These are phyloP conservation scores for Mycosarcoma mackinlayi DNA, from an alignment of 1,284 basidiomycete genomes.

Conservation along the genomic window DNA sequence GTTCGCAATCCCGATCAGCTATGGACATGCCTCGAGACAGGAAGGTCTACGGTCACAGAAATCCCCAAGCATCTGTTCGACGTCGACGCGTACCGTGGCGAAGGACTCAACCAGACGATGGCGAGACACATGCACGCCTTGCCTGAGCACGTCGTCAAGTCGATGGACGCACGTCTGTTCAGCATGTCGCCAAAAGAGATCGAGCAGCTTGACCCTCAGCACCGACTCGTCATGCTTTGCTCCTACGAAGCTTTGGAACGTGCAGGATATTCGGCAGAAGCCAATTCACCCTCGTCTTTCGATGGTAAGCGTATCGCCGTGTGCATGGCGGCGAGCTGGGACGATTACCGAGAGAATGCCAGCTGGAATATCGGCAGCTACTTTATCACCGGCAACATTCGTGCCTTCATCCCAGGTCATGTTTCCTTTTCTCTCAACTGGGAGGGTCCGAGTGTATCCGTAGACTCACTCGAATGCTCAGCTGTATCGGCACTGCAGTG, in stretches of 20 bases:
- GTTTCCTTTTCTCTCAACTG: constrained; percentile 42
- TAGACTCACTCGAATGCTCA: constrained; percentile 46
- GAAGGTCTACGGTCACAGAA: constrained; percentile 32
- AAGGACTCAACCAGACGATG: constrained; percentile 39
- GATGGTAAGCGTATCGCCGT: constrained; percentile 43
- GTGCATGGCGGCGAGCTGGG: constrained; percentile 46
- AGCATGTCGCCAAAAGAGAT: constrained; percentile 53
- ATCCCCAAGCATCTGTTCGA: constrained; percentile 50
- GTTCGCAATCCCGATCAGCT: constrained; percentile 43
- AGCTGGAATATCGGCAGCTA: constrained; percentile 49
- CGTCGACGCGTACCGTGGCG: constrained; percentile 42
- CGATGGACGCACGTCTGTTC: constrained; percentile 52
- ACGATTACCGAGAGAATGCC: constrained; percentile 57
- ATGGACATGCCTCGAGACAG: constrained; percentile 46
- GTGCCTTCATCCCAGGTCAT: constrained; percentile 53
- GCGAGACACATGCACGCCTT: constrained; percentile 48
- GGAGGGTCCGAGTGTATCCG: constrained; percentile 44
- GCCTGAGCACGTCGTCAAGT: constrained; percentile 31
- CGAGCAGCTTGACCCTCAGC: constrained; percentile 54
- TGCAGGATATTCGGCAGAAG: constrained; percentile 42
- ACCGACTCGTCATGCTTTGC: constrained; percentile 47
- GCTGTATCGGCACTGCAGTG: constrained; percentile 44
- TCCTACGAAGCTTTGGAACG: constrained; percentile 50
- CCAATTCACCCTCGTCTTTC: constrained; percentile 42
- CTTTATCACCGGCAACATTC: constrained; percentile 55